Conservation (phyloP, 2,329 filamentous ascomycete genomes). For the Thielaviopsis punctulata region DNA sequence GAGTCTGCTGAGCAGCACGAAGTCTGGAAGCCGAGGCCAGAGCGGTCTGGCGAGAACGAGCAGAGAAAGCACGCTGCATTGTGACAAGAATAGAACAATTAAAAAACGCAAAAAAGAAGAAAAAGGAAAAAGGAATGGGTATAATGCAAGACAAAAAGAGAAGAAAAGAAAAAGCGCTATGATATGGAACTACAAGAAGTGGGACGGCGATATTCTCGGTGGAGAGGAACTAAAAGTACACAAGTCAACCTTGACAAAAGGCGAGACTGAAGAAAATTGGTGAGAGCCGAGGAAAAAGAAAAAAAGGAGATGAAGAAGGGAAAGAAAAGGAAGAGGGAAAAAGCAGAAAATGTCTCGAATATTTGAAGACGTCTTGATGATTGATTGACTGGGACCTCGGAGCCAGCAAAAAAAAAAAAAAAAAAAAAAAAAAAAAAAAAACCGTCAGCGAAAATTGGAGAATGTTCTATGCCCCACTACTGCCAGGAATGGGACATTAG, state of each 20-base stretch:
- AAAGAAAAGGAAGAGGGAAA: background rate
- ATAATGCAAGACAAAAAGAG: conserved; percentile 15
- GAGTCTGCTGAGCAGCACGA: conserved; percentile 64
- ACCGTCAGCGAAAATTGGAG: conserved; percentile 13
- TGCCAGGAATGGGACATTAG: background rate
- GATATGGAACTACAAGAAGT: conserved; percentile 5
- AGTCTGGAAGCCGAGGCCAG: conserved; percentile 52
- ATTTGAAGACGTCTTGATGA: background rate
- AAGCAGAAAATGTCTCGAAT: background rate
- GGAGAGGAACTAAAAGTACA: conserved; percentile 5
- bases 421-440: conserved; percentile 6
- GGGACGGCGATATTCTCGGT: conserved; percentile 7
- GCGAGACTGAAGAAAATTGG: background rate
- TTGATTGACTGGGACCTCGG: background rate
- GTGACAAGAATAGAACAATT: conserved; percentile 25
- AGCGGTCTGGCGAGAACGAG: conserved; percentile 61
- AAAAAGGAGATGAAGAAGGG: background rate
- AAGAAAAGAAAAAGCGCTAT: conserved; percentile 12
- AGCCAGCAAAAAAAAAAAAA: background rate
- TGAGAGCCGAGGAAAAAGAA: background rate
- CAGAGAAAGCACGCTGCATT: conserved; percentile 93
- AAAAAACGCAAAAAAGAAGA: conserved; percentile 14
- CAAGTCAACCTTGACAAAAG: background rate
- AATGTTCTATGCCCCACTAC: conserved; percentile 13
- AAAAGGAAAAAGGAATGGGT: conserved; percentile 13